These are phyloP conservation scores for Typha latifolia DNA, from an alignment of 176 grass and related monocot species.

Conservation along the genomic window DNA sequence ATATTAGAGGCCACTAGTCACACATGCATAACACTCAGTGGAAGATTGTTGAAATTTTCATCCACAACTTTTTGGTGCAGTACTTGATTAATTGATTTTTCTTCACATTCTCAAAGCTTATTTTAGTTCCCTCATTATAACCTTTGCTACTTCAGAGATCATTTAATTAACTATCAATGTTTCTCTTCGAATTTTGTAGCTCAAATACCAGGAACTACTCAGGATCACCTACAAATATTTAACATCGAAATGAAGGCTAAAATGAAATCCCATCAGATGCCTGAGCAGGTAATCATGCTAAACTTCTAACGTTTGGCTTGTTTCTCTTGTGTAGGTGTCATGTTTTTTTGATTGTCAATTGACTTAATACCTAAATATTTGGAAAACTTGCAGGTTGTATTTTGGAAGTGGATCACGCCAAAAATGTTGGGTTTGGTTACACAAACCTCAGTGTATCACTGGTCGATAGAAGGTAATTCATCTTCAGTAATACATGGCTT, in stretches of 20 bases:
- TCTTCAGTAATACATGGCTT: background rate
- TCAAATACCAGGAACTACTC: constrained; percentile 78
- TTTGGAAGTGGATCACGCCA: constrained; percentile 97
- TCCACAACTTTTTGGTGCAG: no score
- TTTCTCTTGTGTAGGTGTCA: background rate
- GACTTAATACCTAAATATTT: background rate
- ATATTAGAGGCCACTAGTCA: no score
- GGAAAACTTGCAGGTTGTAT: constrained; percentile 50
- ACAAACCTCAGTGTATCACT: constrained; percentile 83
- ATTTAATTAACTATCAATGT: no score
- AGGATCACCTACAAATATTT: constrained; percentile 97
- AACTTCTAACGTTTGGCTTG: background rate
- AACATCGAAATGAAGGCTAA: constrained; percentile 95
- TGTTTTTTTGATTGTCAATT: background rate
- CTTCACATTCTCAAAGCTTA: no score
- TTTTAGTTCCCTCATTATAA: no score
- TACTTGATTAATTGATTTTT: no score
- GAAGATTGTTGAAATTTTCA: no score
- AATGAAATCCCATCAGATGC: constrained; percentile 96
- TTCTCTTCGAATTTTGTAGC: constrained; percentile 48
- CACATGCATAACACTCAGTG: no score
- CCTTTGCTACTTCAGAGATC: no score
- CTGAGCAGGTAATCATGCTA: constrained; percentile 49
- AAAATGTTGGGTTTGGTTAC: constrained; percentile 62
- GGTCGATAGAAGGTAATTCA: constrained; percentile 77